Percentiles rank a stretch among this genome's conserved stretches.
Conservation (phyloP, 257 asterid species). For the Dorcoceras hygrometricum region DNA sequence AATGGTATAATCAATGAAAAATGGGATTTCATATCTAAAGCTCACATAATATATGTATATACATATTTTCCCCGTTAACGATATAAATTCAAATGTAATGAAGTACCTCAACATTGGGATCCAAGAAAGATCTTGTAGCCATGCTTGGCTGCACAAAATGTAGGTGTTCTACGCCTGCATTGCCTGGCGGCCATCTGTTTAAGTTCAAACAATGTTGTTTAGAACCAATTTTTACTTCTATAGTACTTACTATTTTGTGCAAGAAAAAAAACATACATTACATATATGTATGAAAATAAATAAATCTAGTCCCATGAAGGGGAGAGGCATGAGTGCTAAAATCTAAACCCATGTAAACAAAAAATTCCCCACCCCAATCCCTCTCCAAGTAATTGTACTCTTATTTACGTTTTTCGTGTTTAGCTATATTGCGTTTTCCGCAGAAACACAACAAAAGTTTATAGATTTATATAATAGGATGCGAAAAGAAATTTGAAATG, state of each 20-base stretch:
- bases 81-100: neutral
- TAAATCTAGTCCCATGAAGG: no score
- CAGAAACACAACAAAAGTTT: neutral
- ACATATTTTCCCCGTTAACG: neutral
- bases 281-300: neutral
- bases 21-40: neutral
- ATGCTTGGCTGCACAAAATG: slow-evolving; percentile 52
- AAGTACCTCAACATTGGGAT: slow-evolving; percentile 50
- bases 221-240: no score
- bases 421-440: neutral
- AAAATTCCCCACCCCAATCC: no score
- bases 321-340: no score
- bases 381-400: no score
- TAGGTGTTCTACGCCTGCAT: slow-evolving; percentile 43
- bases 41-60: no score
- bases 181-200: slow-evolving; percentile 70
- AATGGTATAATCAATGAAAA: neutral
- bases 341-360: no score
- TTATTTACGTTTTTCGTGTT: neutral
- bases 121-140: slow-evolving; percentile 50
- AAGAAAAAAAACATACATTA: no score
- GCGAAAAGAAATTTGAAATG: neutral
- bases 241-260: no score
- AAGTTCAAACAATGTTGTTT: slow-evolving; percentile 6
- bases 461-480: neutral